A percentile compares a stretch with the other conserved stretches of the same genome.
Evolutionary conservation across 148 eudicot genomes (phyloP).

Genomic region (Mesembryanthemum crystallinum): DNA sequence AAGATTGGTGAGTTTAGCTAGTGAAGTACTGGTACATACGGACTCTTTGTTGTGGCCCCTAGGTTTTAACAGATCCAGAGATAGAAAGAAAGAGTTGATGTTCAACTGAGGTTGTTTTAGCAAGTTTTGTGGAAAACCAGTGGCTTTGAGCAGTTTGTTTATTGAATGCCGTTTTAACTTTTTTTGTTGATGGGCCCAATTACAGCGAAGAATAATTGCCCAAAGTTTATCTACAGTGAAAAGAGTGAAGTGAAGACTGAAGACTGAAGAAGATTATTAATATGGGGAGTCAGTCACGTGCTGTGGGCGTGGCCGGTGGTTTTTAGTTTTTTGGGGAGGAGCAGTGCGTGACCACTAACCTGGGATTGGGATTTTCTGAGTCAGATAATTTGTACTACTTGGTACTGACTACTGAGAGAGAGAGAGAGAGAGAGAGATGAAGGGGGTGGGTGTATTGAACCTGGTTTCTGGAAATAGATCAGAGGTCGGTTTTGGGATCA

Average conservation of each 20-base stretch:
- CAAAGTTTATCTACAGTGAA: neutral
- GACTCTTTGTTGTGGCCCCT: slow-evolving; percentile 26
- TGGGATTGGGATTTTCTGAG: neutral
- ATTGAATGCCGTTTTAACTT: neutral
- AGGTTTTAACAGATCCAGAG: slow-evolving; percentile 13
- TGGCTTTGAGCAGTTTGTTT: neutral
- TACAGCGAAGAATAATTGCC: too few relatives aligned
- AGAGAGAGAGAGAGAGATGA: neutral
- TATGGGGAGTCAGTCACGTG: slow-evolving; percentile 23
- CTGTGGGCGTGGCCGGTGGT: slow-evolving; percentile 31
- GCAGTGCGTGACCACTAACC: too few relatives aligned
- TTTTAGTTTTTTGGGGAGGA: neutral
- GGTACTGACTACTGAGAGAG: too few relatives aligned
- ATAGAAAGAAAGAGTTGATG: neutral
- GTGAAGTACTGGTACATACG: too few relatives aligned
- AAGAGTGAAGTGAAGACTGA: neutral
- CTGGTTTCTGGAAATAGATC: slow-evolving; percentile 1
- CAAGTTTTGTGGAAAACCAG: slow-evolving; percentile 28
- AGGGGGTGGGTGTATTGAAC: neutral
- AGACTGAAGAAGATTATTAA: too few relatives aligned
- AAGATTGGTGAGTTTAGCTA: neutral
- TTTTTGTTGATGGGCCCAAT: neutral
- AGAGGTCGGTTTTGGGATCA: neutral
- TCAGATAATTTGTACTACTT: too few relatives aligned
- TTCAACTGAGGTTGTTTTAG: neutral